Evolutionary conservation across 768 basidiomycete species (phyloP), one percentile per base, ranked within the genome.

Genomic region (Suillus spraguei): DNA sequence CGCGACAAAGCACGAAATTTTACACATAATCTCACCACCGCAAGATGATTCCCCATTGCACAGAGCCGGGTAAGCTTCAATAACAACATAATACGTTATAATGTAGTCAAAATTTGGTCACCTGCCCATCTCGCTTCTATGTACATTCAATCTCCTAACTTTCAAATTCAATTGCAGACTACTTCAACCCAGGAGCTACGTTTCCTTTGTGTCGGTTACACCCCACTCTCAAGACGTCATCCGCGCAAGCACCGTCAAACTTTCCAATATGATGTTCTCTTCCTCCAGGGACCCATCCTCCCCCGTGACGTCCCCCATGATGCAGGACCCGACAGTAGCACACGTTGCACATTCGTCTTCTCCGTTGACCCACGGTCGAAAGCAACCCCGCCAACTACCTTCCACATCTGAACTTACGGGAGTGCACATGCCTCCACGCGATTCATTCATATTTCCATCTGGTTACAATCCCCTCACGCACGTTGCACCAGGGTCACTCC

Each of bases 151-250:
- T 63, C 58, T 64, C 64, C 59, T 59, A 41, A 62, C 64, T 67
- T 63, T 53, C 50, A 62, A 55, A 33, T 56, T 66, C 42, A 67
- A 60, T 47, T 56, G 36, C 63, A 89, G 88, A 35, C 77, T 89
- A 64, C 79, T 90, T 20, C 87, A 87, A 68, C 77, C 86, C 20
- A 80, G 77, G 65, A 83, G 82, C 65, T 85, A 81, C 69, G 64
- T 74, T 69, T 71, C 75, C 47, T 70, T 69, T 60, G 55, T 70
- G 60, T 61, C 66, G 0, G 56, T 63, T 11, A 66, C 60, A 9
- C 78, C 83, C 10, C 89, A 87, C 67, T 85, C 86, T 1, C 87
- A 86, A 65, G 82, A 83, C 66, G 80, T 82, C 35, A 93, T 92
- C 64, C 85, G 91, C 20, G 79, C 84, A 39, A 81, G 77, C 65